A percentile compares a stretch with the other conserved stretches of the same genome.
Conservation (phyloP, 129 eudicot genomes). For the Glebionis coronaria region DNA sequence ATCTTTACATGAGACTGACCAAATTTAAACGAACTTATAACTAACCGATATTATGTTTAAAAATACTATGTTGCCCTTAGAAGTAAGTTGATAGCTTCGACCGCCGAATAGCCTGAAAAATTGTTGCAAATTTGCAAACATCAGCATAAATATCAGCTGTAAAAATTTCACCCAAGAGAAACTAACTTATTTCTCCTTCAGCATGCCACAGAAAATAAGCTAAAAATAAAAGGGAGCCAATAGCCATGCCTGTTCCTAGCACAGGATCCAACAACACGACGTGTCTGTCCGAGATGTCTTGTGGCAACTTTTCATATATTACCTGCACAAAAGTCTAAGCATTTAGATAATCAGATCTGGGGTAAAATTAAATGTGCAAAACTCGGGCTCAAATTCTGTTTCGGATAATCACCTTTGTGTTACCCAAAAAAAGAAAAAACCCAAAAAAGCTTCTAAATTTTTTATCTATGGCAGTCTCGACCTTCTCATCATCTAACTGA, state of each 20-base stretch:
- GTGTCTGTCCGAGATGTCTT: conserved; percentile 84
- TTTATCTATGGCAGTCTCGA: too few relatives aligned
- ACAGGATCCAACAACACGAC: conserved; percentile 91
- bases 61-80: conserved; percentile 84
- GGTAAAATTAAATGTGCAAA: not conserved
- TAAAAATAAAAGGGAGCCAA: not conserved
- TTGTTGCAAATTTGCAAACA: not conserved
- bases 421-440: too few relatives aligned
- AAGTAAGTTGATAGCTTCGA: conserved; percentile 87
- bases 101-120: conserved; percentile 89
- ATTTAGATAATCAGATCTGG: not conserved
- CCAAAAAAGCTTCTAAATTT: too few relatives aligned
- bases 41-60: conserved; percentile 94
- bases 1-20: too few relatives aligned
- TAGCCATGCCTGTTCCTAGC: conserved; percentile 79
- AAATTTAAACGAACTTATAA: too few relatives aligned
- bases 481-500: too few relatives aligned
- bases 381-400: too few relatives aligned
- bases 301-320: conserved; percentile 89
- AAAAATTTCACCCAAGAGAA: too few relatives aligned
- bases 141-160: conserved; percentile 1
- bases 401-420: too few relatives aligned
- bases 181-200: too few relatives aligned
- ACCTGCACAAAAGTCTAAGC: conserved; percentile 45
- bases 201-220: not conserved